These are phyloP conservation scores for Whalleya microplaca DNA, from an alignment of 2,329 filamentous ascomycete genomes.

Conservation along the genomic window DNA sequence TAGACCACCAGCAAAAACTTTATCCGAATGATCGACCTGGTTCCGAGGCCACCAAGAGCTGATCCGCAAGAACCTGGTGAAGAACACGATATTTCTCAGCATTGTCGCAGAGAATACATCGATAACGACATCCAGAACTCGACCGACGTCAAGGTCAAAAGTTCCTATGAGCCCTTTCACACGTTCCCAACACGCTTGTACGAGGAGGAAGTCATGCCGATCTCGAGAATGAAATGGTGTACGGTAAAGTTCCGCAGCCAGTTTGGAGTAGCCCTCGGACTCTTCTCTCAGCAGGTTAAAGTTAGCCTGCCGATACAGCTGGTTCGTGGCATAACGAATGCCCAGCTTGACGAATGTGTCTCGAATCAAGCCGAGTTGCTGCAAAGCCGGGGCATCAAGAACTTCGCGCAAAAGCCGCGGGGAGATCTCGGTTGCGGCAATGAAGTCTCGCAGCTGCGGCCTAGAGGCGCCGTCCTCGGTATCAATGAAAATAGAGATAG, in stretches of 20 bases:
- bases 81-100: constrained; percentile 91
- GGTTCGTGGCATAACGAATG: constrained; percentile 88
- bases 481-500: constrained; percentile 77
- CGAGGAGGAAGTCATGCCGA: constrained; percentile 73
- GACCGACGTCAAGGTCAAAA: constrained; percentile 94
- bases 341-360: constrained; percentile 83
- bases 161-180: constrained; percentile 95
- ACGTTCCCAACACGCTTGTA: constrained; percentile 84
- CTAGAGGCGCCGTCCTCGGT: constrained; percentile 59
- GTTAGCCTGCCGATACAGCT: constrained; percentile 93
- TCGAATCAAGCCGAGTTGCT: constrained; percentile 77
- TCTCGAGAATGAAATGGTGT: constrained; percentile 69
- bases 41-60: constrained; percentile 97
- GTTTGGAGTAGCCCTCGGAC: constrained; percentile 94
- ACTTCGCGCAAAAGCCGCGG: constrained; percentile 75
- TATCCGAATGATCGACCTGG: constrained; percentile 45
- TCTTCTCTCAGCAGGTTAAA: constrained; percentile 96
- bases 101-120: constrained; percentile 94
- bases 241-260: constrained; percentile 93
- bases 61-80: constrained; percentile 85
- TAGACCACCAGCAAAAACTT: constrained; percentile 65
- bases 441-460: constrained; percentile 65
- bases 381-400: constrained; percentile 78
- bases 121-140: constrained; percentile 90
- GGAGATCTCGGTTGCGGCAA: constrained; percentile 74